Evolutionary conservation across 495 filamentous ascomycete species (phyloP).

Genomic region (Letharia lupina): DNA sequence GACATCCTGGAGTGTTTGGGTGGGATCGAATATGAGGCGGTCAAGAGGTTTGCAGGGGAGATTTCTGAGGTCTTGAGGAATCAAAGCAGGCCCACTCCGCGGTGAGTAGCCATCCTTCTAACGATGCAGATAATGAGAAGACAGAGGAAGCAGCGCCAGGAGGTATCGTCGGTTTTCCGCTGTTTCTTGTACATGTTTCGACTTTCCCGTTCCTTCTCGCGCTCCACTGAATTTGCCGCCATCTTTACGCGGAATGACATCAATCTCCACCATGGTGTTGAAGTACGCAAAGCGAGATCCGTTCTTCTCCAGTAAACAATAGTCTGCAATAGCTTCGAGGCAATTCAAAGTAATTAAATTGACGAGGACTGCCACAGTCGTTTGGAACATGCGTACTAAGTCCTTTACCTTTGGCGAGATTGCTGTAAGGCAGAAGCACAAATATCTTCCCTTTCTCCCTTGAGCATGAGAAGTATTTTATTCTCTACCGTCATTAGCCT

Average conservation of each 20-base stretch:
- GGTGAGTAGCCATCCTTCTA: neutral
- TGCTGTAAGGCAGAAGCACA: neutral
- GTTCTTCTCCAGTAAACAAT: neutral
- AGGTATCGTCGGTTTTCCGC: neutral
- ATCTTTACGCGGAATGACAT: neutral
- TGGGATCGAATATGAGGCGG: neutral
- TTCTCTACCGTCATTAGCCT: neutral
- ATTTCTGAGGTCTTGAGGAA: neutral
- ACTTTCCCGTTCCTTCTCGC: neutral
- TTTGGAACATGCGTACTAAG: neutral
- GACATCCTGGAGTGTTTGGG: neutral
- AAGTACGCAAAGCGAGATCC: neutral
- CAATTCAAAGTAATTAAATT: neutral
- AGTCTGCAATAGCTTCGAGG: neutral
- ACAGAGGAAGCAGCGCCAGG: neutral
- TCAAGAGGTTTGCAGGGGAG: neutral
- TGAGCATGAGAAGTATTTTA: neutral
- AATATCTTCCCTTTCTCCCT: neutral
- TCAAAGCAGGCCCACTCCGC: neutral
- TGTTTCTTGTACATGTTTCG: neutral
- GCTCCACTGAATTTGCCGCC: neutral
- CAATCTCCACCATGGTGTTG: neutral
- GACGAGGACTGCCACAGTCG: neutral
- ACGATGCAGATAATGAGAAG: neutral
- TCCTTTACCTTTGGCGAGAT: neutral